Base-by-base conservation (phyloP, 305 asterid species). In the Solanum hybrid region DNA sequence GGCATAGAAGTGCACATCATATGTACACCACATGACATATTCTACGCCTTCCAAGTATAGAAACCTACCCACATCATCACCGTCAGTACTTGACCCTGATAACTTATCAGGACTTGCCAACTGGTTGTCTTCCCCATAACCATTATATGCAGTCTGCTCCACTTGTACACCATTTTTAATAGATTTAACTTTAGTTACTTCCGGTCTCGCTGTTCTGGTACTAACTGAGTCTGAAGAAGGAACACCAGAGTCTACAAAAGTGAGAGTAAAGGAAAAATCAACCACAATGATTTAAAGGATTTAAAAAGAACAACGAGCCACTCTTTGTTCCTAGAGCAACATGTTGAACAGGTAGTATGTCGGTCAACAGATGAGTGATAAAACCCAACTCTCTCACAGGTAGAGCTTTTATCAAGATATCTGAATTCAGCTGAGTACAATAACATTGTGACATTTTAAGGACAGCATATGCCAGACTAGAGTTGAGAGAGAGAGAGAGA, bases 21-120 rank as follows among this genome's bases (percentile, higher is more conserved):
- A 98, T 2, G 99, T 98, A 91, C 99, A 97, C 99, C 99, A 98
- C 99, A 98, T 98, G 51, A 98, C 95, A 89, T 98, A 98, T 91
- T 98, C 99, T 14, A 98, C 95, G 0, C 99, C 99, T 94, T 98
- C 99, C 86, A 98, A 93, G 86, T 98, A 98, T 11, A 98, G 93
- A 92, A 98, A 98, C 93, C 90, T 95, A 90, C 99, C 99, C 22
- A 95, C 99, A 76, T 98, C 99, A 34, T 94, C 89, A 75, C 82
- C 60, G 8, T 38, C 84, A 88, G 32, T 87, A 36, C 84, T 51
- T 84, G 93, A 89, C 76, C 86, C 91, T 40, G 35, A 17, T 73
- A 88, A 91, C 90, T 90, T 93, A 34, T 92, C 90, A 71, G 94
- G 91, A 91, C 89, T 81, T 36, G 89, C 15, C 38, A 86, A 88